phyloP scores from a whole-genome alignment of 352 stramenopile genomes.

The Phytophthora lateralis region DNA sequence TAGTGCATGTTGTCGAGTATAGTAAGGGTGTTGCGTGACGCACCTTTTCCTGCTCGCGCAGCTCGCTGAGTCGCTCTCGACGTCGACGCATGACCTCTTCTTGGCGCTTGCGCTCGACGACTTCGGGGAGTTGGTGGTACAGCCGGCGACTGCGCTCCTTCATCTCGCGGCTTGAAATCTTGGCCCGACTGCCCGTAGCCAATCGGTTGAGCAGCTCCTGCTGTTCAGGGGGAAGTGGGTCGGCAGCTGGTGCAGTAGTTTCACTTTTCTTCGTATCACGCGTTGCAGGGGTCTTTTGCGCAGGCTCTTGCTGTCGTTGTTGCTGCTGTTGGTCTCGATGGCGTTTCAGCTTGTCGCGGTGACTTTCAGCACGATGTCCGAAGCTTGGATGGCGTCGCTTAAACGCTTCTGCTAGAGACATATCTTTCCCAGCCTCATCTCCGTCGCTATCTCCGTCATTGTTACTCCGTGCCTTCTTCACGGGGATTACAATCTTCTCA shows the following conservation, averaged over 20 bases:
- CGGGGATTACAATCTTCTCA: constrained; percentile 23
- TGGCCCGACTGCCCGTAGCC: constrained; percentile 51
- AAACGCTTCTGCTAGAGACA: constrained; percentile 70
- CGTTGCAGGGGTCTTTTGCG: background rate
- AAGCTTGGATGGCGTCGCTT: constrained; percentile 62
- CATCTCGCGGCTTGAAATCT: constrained; percentile 72
- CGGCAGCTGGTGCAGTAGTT: background rate
- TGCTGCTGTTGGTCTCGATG: constrained; percentile 34
- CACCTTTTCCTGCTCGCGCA: constrained; percentile 79
- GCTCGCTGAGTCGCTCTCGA: constrained; percentile 62
- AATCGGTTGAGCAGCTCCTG: constrained; percentile 51
- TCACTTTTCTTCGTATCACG: background rate
- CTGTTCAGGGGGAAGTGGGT: constrained; percentile 24
- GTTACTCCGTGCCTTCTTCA: constrained; percentile 12
- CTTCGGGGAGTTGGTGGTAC: constrained; percentile 76
- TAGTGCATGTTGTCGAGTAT: background rate
- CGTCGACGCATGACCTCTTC: constrained; percentile 73
- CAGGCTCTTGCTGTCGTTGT: constrained; percentile 5
- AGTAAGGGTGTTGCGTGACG: background rate
- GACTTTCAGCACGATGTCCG: constrained; percentile 34
- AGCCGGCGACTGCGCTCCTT: constrained; percentile 62
- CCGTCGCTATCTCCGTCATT: constrained; percentile 6
- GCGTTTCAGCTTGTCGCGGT: constrained; percentile 37
- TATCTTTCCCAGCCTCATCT: constrained; percentile 7
- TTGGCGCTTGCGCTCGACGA: constrained; percentile 73